Evolutionary conservation across 2,329 filamentous ascomycete genomes (phyloP).

Genomic region (Calonectria fujianensis): DNA sequence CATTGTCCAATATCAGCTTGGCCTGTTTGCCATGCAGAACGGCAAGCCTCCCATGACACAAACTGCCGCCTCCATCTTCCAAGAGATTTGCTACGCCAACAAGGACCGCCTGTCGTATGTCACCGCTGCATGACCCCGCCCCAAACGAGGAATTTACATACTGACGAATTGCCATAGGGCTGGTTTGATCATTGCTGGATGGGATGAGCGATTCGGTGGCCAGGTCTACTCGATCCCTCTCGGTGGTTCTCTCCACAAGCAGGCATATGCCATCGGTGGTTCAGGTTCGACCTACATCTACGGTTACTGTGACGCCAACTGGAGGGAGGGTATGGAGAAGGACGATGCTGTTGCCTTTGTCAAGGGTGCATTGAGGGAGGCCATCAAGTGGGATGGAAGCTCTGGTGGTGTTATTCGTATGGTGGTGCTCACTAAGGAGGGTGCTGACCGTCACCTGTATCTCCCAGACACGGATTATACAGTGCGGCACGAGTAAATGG

Average conservation of each 20-base stretch:
- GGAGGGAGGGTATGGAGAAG: conserved; percentile 96
- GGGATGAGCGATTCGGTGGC: conserved; percentile 94
- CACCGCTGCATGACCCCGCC: conserved; percentile 1
- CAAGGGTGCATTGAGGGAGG: conserved; percentile 91
- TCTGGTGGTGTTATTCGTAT: conserved; percentile 98
- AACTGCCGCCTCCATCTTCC: conserved; percentile 95
- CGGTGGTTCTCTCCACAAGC: conserved; percentile 97
- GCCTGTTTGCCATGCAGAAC: conserved; percentile 93
- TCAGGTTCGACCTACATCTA: conserved; percentile 99
- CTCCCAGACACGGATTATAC: conserved; percentile 93
- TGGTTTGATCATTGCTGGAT: conserved; percentile 98
- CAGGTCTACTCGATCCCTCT: conserved; percentile 98
- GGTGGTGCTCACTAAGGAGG: conserved; percentile 94
- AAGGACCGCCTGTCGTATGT: conserved; percentile 92
- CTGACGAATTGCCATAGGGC: conserved; percentile 74
- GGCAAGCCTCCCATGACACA: conserved; percentile 94
- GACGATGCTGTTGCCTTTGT: conserved; percentile 93
- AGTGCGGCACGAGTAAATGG: conserved; percentile 77
- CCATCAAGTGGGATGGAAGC: conserved; percentile 99
- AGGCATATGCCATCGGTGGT: conserved; percentile 94
- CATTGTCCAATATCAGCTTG: conserved; percentile 97
- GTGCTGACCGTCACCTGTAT: conserved; percentile 95
- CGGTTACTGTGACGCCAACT: conserved; percentile 97
- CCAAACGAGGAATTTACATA: background rate
- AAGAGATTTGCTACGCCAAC: conserved; percentile 98